Conservation (phyloP, 2,329 filamentous ascomycete species). For the Fusarium veterinarium region DNA sequence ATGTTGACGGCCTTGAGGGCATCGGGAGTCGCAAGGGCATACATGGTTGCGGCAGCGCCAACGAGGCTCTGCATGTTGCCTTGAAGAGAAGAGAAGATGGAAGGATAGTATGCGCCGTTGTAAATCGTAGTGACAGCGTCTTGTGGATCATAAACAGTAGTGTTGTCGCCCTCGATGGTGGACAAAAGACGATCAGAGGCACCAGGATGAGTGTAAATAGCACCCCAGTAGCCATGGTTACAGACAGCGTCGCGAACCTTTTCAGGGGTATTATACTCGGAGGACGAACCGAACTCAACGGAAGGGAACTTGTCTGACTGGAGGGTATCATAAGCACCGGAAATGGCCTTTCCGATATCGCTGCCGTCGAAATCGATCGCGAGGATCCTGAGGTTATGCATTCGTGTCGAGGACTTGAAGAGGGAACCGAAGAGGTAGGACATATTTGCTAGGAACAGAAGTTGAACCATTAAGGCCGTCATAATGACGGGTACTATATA, state of each 20-base stretch:
- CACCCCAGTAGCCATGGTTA: background rate
- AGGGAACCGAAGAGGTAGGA: background rate
- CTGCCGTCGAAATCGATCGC: background rate
- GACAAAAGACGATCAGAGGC: background rate
- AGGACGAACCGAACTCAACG: background rate
- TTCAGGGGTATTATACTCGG: background rate
- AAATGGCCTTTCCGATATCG: background rate
- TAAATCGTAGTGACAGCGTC: background rate
- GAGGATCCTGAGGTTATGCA: conserved; percentile 1
- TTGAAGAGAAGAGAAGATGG: background rate
- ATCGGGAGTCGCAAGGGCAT: background rate
- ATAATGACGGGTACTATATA: background rate
- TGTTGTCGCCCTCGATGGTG: background rate
- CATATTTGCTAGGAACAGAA: background rate
- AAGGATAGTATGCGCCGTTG: background rate
- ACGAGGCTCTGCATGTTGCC: background rate
- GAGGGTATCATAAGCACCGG: background rate
- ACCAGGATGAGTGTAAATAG: background rate
- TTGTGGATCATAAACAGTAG: background rate
- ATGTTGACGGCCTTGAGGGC: background rate
- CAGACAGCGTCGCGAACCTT: background rate
- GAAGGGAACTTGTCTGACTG: background rate
- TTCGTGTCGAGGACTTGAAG: background rate
- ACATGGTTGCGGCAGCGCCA: background rate
- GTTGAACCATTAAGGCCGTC: background rate